A percentile compares a stretch with the other conserved stretches of the same genome.
Conservation (phyloP, 2,329 filamentous ascomycete species). For the Phyllosticta citriasiana region DNA sequence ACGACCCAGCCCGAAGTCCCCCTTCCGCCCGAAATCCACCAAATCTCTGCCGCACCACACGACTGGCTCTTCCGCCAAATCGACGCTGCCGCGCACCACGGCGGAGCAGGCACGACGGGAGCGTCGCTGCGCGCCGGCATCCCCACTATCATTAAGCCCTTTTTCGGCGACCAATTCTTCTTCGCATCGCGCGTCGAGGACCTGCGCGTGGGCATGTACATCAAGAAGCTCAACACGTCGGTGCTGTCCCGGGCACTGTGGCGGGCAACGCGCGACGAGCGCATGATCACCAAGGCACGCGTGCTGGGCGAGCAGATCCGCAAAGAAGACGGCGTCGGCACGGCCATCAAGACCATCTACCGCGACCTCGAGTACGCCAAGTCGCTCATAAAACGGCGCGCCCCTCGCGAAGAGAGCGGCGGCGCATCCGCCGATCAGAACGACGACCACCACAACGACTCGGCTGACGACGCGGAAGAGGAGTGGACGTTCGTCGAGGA, state of each 20-base stretch:
- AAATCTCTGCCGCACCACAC: constrained; percentile 85
- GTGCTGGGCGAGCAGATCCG: constrained; percentile 80
- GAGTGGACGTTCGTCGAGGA: constrained; percentile 85
- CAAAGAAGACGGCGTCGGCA: constrained; percentile 82
- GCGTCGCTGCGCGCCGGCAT: constrained; percentile 84
- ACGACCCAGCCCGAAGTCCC: constrained; percentile 41
- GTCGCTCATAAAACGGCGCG: constrained; percentile 56
- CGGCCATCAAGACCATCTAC: constrained; percentile 85
- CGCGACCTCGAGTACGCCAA: constrained; percentile 89
- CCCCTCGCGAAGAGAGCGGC: neutral
- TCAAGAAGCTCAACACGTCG: constrained; percentile 83
- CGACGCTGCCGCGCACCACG: constrained; percentile 89
- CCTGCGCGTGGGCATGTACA: constrained; percentile 78
- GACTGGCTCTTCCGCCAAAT: constrained; percentile 95
- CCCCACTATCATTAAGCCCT: constrained; percentile 89
- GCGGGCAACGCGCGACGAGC: constrained; percentile 80
- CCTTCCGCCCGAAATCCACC: constrained; percentile 69
- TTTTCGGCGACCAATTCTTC: constrained; percentile 98
- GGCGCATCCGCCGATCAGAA: neutral
- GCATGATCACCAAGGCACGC: constrained; percentile 82
- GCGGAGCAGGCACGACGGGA: constrained; percentile 88
- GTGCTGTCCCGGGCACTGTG: constrained; percentile 78
- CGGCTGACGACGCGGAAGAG: constrained; percentile 58
- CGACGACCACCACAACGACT: constrained; percentile 11
- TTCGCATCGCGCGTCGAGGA: constrained; percentile 86